Base-by-base conservation (phyloP, 2,329 filamentous ascomycete species). In the Lasiodiplodia sp. region DNA sequence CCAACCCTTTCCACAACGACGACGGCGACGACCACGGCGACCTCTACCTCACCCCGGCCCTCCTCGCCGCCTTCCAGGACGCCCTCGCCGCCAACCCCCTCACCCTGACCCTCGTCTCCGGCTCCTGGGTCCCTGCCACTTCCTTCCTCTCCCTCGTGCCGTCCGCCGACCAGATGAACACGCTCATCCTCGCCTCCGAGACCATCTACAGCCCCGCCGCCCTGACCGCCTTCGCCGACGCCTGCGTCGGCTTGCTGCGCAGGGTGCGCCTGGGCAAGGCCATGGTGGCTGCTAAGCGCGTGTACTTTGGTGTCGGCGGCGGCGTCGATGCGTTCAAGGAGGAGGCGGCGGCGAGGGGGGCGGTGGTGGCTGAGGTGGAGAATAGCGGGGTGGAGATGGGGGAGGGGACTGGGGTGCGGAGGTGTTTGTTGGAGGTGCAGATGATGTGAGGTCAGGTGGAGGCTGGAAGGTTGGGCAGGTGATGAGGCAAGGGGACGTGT, bases 241-340 rank as follows among this genome's bases (percentile, higher is more conserved):
- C 89, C 4, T 82, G 94, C 14, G 84, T 91, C 52, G 81, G 81
- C 4, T 80, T 92, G 18, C 80, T 94, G 55, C 74, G 75, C 55
- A 73, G 81, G 16, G 82, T 89, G 62, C 82, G 84, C 63, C 80
- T 82, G 64, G 87, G 88, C 0, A 86, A 86, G 60, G 89, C 90
- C 1, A 82, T 93, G 23, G 86, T 95, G 5, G 92, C 87, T 2
- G 92, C 92, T 1, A 96, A 96, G 82, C 87, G 88, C 71, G 85
- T 94, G 12, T 96, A 96, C 79, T 96, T 96, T 79, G 92, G 92
- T 2, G 92, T 96, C 5, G 92, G 92, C 0, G 92, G 92, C 0
- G 94, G 92, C 23, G 85, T 96, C 25, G 91, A 93, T 76, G 92
- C 92, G 71, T 93, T 96, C 73, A 80, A 83, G 68, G 78, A 80